These are phyloP conservation scores for Croton laevigatus DNA, from an alignment of 441 rosid species.

Conservation along the genomic window DNA sequence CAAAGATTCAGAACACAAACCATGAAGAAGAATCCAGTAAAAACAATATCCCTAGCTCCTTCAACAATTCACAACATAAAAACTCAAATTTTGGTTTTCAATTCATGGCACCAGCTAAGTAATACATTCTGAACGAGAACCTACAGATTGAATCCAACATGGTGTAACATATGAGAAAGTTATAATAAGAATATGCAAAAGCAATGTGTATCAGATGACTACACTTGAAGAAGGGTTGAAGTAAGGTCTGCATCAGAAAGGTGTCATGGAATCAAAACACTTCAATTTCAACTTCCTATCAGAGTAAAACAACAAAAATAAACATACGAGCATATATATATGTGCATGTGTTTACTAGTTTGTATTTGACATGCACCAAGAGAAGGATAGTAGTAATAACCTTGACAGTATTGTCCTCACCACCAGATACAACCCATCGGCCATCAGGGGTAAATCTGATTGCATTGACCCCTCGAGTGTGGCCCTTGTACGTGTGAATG, in stretches of 20 bases:
- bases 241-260: neutral
- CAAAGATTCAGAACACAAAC: neutral
- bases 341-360: neutral
- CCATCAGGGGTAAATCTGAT: constrained; percentile 99
- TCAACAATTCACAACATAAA: neutral
- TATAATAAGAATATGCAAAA: neutral
- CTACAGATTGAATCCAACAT: neutral
- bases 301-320: neutral
- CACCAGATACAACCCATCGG: constrained; percentile 99
- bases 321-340: neutral
- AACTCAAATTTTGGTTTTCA: neutral
- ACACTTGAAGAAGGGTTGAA: neutral
- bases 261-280: neutral
- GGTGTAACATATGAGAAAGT: neutral
- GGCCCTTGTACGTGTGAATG: constrained; percentile 99
- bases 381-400: constrained; percentile 38
- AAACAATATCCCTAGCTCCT: neutral
- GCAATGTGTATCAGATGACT: neutral
- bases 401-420: constrained; percentile 96
- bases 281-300: neutral
- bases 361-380: constrained; percentile 12
- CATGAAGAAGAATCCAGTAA: neutral
- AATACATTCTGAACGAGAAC: neutral
- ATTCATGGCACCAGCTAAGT: neutral
- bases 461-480: constrained; percentile 92